phyloP scores from a whole-genome alignment of 345 rosid species.

The Excoecaria agallocha region DNA sequence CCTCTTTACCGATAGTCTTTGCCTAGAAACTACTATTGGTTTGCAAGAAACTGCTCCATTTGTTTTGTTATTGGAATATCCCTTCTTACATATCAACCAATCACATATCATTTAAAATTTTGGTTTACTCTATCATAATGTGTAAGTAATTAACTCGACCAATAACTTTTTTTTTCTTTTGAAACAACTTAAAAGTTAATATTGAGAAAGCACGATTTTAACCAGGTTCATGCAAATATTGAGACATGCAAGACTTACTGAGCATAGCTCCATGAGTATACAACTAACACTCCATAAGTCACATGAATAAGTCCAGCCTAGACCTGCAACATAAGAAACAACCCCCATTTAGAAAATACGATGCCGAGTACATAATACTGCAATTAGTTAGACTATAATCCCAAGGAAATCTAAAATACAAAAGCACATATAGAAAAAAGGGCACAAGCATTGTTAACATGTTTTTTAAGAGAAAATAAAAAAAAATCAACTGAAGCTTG shows the following conservation, averaged over 20 bases:
- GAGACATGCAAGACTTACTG: constrained; percentile 9
- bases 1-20: too few relatives aligned
- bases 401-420: background rate
- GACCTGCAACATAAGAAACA: constrained; percentile 10
- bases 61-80: too few relatives aligned
- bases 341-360: background rate
- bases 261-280: constrained; percentile 25
- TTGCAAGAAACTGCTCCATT: too few relatives aligned
- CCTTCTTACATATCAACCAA: too few relatives aligned
- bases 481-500: too few relatives aligned
- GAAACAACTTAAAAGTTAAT: background rate
- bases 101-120: too few relatives aligned
- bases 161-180: too few relatives aligned
- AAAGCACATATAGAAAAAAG: background rate
- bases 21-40: too few relatives aligned
- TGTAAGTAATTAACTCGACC: too few relatives aligned
- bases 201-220: constrained; percentile 7
- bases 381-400: background rate
- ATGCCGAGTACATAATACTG: background rate
- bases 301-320: constrained; percentile 31
- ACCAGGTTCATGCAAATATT: background rate
- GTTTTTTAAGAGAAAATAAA: background rate
- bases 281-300: constrained; percentile 32
- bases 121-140: too few relatives aligned
- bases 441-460: background rate